Evolutionary conservation across 2,329 filamentous ascomycete species (phyloP).

Genomic region (Colletotrichum nymphaeae): DNA sequence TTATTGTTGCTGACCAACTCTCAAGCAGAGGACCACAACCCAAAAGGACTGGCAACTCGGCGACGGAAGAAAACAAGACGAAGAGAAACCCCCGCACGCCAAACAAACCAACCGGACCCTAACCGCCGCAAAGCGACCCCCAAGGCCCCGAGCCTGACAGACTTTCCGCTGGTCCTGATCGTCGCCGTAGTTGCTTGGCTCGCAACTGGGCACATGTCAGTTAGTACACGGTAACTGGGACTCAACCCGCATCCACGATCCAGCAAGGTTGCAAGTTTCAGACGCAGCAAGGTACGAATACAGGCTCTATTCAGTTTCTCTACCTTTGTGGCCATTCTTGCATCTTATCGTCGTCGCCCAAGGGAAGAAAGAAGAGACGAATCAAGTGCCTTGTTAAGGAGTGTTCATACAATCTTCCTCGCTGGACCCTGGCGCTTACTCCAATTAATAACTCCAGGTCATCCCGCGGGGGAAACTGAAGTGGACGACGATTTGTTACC

Average conservation of each 20-base stretch:
- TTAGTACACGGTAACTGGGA: not conserved
- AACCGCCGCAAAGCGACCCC: not conserved
- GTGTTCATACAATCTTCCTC: not conserved
- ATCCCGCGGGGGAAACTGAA: constrained; percentile 14
- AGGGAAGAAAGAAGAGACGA: constrained; percentile 2
- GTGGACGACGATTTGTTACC: constrained; percentile 1
- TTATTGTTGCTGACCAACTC: not conserved
- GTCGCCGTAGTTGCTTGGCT: constrained; percentile 7
- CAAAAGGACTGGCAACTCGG: not conserved
- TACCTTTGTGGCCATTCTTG: not conserved
- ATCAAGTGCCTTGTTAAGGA: not conserved
- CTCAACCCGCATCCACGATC: not conserved
- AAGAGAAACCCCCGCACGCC: constrained; percentile 5
- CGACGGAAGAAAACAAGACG: constrained; percentile 13
- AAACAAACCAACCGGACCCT: not conserved
- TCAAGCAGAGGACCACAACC: not conserved
- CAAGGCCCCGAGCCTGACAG: not conserved
- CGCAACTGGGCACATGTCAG: constrained; percentile 25
- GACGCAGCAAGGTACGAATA: not conserved
- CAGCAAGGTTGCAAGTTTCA: not conserved
- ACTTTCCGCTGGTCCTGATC: constrained; percentile 30
- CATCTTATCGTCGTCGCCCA: constrained; percentile 6
- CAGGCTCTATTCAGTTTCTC: not conserved
- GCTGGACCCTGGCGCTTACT: constrained; percentile 4
- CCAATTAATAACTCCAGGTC: constrained; percentile 14